Conservation (phyloP, 305 asterid species). For the Plantago coronopus region DNA sequence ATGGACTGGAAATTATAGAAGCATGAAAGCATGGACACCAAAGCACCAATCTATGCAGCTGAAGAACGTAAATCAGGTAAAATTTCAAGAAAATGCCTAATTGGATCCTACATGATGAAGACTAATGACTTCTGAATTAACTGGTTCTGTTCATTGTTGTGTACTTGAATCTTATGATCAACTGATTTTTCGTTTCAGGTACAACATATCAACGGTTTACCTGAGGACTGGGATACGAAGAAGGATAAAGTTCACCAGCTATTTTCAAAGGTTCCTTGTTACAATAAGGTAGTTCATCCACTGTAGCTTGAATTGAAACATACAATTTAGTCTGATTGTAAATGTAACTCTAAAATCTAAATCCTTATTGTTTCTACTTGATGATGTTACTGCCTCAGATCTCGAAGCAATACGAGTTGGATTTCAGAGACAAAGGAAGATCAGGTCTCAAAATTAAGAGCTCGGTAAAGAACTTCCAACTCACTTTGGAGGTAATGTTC, state of each 20-base stretch:
- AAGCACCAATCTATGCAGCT: slow-evolving; percentile 91
- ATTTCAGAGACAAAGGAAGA: slow-evolving; percentile 77
- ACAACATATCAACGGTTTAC: slow-evolving; percentile 83
- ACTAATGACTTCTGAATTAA: neutral
- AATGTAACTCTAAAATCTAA: neutral
- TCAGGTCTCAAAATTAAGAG: slow-evolving; percentile 69
- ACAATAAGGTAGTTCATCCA: slow-evolving; percentile 53
- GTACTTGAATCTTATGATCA: neutral
- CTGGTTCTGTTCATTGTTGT: neutral
- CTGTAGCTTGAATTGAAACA: neutral
- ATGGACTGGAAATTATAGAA: slow-evolving; percentile 80
- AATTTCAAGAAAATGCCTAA: neutral
- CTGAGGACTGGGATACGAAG: slow-evolving; percentile 65
- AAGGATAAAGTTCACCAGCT: slow-evolving; percentile 70
- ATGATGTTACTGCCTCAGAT: slow-evolving; percentile 36
- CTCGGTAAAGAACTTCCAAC: slow-evolving; percentile 86
- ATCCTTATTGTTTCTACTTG: neutral
- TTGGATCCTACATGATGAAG: neutral
- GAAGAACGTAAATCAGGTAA: slow-evolving; percentile 69
- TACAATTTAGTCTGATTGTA: neutral
- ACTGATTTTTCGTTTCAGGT: slow-evolving; percentile 19
- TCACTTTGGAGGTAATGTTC: slow-evolving; percentile 64
- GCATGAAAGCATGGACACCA: slow-evolving; percentile 88
- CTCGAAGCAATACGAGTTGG: slow-evolving; percentile 67
- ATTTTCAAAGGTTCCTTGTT: slow-evolving; percentile 70